Base-by-base conservation (phyloP, 1,284 basidiomycete genomes). In the Leccinum huronense region DNA sequence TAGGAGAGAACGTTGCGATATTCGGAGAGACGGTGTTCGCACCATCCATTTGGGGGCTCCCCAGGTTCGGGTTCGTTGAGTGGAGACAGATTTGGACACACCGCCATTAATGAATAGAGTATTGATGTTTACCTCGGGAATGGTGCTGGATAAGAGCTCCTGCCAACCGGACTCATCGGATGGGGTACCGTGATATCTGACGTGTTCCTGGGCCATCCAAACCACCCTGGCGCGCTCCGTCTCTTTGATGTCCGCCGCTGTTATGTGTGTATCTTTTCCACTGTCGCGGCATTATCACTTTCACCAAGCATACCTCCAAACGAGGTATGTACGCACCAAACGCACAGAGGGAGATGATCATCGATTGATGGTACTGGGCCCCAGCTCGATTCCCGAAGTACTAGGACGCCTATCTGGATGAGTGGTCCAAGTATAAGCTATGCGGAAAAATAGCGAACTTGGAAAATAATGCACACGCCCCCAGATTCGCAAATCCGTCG, bases 141-240 rank as follows among this genome's bases (percentile, higher is more conserved):
- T 79, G 1, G 77, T 78, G 40, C 84, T 83, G 36, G 76, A 74
- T 58, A 79, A 79, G 80, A 86, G 89, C 6, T 80, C 79, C 58
- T 84, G 81, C 89, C 90, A 91, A 10, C 78, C 80, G n/a, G 71
- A 66, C 30, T 71, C 68, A 66, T 89, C 85, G 11, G 75, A 80
- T 5, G 87, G 84, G 1, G 67, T 63, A 9, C 82, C 84, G 67
- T 89, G 82, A 64, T 82, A 85, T 34, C 81, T 75, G 55, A 89
- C 69, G 68, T 92, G 92, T 71, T 86, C 84, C n/a, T 78, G 77
- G 0, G 83, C 84, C 60, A 92, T 79, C 89, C 88, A 90, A 11
- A 71, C 74, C 1, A 89, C 84, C 58, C 86, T 80, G 31, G 70
- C 67, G 33, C 76, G 78, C 58, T 83, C 81, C 30, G 69, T 72